A percentile compares a stretch with the other conserved stretches of the same genome.
Evolutionary conservation across 1,284 basidiomycete species (phyloP).

Genomic region (Rhodofomes roseus): DNA sequence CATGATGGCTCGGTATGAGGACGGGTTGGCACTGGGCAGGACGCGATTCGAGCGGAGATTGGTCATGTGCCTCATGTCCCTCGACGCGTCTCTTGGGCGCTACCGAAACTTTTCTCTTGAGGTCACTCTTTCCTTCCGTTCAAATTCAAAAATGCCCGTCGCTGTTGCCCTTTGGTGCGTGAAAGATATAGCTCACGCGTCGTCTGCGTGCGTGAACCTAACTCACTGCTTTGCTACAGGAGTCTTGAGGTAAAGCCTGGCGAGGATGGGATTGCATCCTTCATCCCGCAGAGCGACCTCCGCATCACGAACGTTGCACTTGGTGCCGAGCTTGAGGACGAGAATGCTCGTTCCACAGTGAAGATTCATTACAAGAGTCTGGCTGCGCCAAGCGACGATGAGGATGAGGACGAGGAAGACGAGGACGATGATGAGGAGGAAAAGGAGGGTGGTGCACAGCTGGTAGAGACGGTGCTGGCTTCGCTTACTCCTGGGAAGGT

Average conservation of each 20-base stretch:
- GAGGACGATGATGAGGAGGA: slow-evolving; percentile 39
- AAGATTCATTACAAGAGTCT: slow-evolving; percentile 68
- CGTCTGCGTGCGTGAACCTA: neutral
- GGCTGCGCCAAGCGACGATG: slow-evolving; percentile 43
- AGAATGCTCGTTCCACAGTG: slow-evolving; percentile 69
- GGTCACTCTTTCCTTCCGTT: slow-evolving; percentile 7
- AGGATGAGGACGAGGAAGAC: slow-evolving; percentile 46
- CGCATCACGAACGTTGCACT: slow-evolving; percentile 84
- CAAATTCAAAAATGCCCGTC: slow-evolving; percentile 43
- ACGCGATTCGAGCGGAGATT: slow-evolving; percentile 22
- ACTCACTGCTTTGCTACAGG: slow-evolving; percentile 36
- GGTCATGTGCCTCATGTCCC: slow-evolving; percentile 18
- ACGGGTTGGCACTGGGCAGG: slow-evolving; percentile 15
- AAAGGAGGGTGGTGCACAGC: slow-evolving; percentile 12
- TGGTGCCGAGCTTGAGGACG: slow-evolving; percentile 67
- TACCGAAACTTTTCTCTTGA: slow-evolving; percentile 19
- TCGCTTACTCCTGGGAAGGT: slow-evolving; percentile 76
- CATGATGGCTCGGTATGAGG: slow-evolving; percentile 33
- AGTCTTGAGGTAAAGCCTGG: slow-evolving; percentile 60
- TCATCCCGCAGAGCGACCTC: slow-evolving; percentile 71
- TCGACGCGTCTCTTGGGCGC: slow-evolving; percentile 14
- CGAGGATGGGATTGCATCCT: slow-evolving; percentile 43
- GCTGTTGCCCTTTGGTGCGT: slow-evolving; percentile 63
- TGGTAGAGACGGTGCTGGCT: slow-evolving; percentile 52
- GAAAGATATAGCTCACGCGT: slow-evolving; percentile 14